Evolutionary conservation across 495 filamentous ascomycete species (phyloP).

Genomic region (Articulospora tetracladia): DNA sequence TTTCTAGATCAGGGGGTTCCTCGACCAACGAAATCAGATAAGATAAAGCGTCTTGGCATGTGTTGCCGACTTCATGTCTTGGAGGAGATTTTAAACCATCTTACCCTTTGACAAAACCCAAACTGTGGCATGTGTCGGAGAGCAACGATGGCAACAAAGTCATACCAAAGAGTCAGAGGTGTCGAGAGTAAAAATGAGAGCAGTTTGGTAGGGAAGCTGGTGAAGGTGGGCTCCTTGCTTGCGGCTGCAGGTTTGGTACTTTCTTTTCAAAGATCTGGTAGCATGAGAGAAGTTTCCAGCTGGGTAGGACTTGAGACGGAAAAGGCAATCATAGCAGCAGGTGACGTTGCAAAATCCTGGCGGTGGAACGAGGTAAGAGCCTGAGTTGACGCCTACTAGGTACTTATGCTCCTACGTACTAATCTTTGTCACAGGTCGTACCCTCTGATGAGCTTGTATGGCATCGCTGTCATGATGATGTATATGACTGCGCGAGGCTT

Average conservation of each 20-base stretch:
- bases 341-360: background rate
- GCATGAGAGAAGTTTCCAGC: background rate
- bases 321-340: background rate
- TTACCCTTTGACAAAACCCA: background rate
- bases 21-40: background rate
- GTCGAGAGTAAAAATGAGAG: background rate
- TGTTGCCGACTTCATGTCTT: background rate
- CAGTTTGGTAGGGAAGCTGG: background rate
- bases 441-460: conserved; percentile 31
- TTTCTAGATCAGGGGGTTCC: background rate
- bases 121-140: background rate
- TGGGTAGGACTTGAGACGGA: background rate
- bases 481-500: conserved; percentile 38
- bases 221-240: background rate
- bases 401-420: background rate
- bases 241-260: background rate
- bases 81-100: background rate
- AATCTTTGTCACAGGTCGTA: conserved; percentile 22
- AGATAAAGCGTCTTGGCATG: background rate
- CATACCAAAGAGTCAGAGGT: background rate
- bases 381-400: background rate
- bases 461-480: conserved; percentile 11
- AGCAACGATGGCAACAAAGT: background rate
- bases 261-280: background rate
- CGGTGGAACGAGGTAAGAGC: background rate